Conservation (phyloP, 2,329 filamentous ascomycete genomes). For the Waltergamsia citrina region DNA sequence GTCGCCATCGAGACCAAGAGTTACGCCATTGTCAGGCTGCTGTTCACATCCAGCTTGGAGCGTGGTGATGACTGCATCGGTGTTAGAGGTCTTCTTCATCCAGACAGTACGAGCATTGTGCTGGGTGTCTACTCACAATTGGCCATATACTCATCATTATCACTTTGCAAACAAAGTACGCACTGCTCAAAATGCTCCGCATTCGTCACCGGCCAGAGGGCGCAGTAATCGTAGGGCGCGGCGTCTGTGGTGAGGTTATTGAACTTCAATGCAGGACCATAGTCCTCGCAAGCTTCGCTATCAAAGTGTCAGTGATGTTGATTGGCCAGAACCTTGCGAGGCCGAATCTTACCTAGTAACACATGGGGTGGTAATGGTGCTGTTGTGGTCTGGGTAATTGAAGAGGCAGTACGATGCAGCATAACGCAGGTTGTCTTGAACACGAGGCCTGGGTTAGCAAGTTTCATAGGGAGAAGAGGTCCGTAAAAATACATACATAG, state of each 20-base stretch:
- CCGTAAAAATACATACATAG: conserved; percentile 37
- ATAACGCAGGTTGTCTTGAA: conserved; percentile 48
- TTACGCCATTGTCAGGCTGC: conserved; percentile 33
- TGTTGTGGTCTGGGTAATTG: conserved; percentile 31
- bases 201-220: conserved; percentile 30
- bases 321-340: background rate
- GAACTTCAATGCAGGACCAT: conserved; percentile 36
- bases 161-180: conserved; percentile 32
- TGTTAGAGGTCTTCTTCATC: no score
- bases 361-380: conserved; percentile 34
- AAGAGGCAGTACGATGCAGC: conserved; percentile 46
- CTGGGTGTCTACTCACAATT: conserved; percentile 33
- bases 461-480: background rate
- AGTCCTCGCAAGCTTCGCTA: conserved; percentile 42
- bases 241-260: conserved; percentile 35
- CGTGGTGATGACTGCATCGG: conserved; percentile 30
- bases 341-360: conserved; percentile 33
- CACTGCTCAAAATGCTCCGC: conserved; percentile 28
- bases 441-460: conserved; percentile 9
- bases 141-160: conserved; percentile 29
- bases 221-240: conserved; percentile 44
- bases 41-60: conserved; percentile 49
- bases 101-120: background rate
- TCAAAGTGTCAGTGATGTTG: conserved; percentile 12
- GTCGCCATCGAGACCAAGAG: conserved; percentile 39